Base-by-base conservation (phyloP, 1,284 basidiomycete genomes). In the Peniophora sp. region DNA sequence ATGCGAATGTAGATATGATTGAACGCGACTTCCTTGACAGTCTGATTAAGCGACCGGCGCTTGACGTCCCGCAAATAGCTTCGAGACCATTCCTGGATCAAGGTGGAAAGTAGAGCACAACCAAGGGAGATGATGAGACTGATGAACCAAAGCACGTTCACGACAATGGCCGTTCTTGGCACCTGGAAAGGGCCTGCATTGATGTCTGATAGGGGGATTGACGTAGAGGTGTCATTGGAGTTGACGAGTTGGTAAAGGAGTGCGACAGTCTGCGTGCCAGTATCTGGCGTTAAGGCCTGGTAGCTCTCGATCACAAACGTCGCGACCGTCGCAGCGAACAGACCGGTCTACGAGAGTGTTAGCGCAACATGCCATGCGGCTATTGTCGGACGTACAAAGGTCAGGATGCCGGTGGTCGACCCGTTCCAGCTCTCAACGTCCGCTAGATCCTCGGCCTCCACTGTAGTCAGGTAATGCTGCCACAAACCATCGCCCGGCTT, bases 241-340 rank as follows among this genome's bases (percentile, higher is more conserved):
- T 19, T 38, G 17, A 22, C 27, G 2, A 49, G 48, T 1, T 34
- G 50, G 20, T 32, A 34, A 2, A 73, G 62, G 3, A 73, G 60
- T 16, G 55, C 46, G 6, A 65, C 59, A 2, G 65, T 65, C 2
- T 56, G 56, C 47, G 65, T 59, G n/a, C 57, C 57, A 5, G 68
- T 61, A 46, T 69, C 63, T 3, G 66, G 66, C 36, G 59, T 58
- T 16, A 75, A 63, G 10, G 58, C 61, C 47, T 65, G 62, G 55
- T 69, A 70, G 51, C 69, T 70, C 51, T 74, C 67, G n/a, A 73
- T 62, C 47, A 74, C 63, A 53, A 76, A 74, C 2, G 72, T 63
- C 2, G 73, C 73, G 44, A 74, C 58, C 32, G 68, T 70, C 5
- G 70, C 71, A 43, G 73, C 74, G 55, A 75, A 75, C 3, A 76